Conservation (phyloP, 495 filamentous ascomycete species). For the Xanthoparmelia taractica region DNA sequence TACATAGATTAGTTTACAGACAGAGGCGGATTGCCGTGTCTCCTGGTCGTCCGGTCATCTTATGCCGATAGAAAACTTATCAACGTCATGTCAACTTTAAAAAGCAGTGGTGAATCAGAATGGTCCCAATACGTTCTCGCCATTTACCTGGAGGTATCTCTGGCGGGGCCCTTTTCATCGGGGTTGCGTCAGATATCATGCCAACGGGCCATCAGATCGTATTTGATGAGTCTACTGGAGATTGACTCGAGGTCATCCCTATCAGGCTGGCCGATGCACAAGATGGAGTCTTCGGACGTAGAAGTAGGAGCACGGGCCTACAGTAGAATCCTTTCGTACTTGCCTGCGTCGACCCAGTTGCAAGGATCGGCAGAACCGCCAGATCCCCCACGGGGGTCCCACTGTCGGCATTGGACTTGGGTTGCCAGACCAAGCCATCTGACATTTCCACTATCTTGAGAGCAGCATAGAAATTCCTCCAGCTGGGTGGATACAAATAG, state of each 20-base stretch:
- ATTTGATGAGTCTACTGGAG: slow-evolving; percentile 30
- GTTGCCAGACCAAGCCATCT: slow-evolving; percentile 37
- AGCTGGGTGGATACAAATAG: slow-evolving; percentile 37
- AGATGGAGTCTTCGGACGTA: slow-evolving; percentile 7
- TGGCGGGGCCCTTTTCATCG: no score
- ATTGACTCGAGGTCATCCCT: slow-evolving; percentile 39
- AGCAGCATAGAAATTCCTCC: slow-evolving; percentile 41
- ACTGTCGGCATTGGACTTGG: slow-evolving; percentile 32
- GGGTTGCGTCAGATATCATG: slow-evolving; percentile 33
- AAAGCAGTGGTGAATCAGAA: slow-evolving; percentile 40
- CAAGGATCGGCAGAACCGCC: slow-evolving; percentile 33
- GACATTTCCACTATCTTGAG: slow-evolving; percentile 27
- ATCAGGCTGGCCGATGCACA: slow-evolving; percentile 41
- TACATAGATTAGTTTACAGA: slow-evolving; percentile 30
- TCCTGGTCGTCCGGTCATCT: slow-evolving; percentile 41
- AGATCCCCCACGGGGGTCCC: slow-evolving; percentile 37
- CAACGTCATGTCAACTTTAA: slow-evolving; percentile 27
- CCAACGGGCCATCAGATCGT: slow-evolving; percentile 39
- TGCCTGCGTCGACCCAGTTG: slow-evolving; percentile 18
- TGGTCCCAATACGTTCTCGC: no score
- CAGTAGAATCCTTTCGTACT: not conserved
- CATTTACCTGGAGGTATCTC: no score
- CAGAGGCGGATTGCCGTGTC: slow-evolving; percentile 37
- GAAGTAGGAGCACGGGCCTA: not conserved
- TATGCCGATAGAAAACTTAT: slow-evolving; percentile 42